Evolutionary conservation across 1,284 basidiomycete genomes (phyloP).

Genomic region (Tilletia setariae): DNA sequence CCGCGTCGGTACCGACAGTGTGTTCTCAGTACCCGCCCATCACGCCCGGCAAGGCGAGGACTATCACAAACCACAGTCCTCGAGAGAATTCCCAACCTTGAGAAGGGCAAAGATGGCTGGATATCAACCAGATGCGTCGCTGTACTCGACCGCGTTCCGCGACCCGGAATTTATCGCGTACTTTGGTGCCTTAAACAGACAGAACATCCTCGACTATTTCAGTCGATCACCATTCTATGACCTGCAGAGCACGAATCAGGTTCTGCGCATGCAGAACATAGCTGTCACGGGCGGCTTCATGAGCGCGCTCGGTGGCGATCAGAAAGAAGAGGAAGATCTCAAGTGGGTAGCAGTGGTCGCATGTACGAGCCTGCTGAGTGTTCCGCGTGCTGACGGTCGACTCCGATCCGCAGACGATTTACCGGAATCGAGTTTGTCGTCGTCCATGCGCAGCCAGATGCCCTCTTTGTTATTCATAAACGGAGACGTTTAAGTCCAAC

Average conservation of each 20-base stretch:
- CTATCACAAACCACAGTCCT: no score
- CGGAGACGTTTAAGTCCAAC: slow-evolving; percentile 30
- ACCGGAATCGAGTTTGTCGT: slow-evolving; percentile 47
- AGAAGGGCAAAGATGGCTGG: background rate
- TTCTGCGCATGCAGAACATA: slow-evolving; percentile 52
- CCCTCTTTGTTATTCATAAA: slow-evolving; percentile 45
- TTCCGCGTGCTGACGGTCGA: background rate
- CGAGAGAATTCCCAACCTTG: no score
- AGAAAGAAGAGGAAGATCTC: slow-evolving; percentile 33
- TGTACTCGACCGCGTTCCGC: slow-evolving; percentile 13
- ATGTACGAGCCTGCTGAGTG: background rate
- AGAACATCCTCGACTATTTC: slow-evolving; percentile 48
- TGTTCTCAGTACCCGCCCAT: background rate
- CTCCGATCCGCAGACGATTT: slow-evolving; percentile 26
- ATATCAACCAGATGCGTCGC: background rate
- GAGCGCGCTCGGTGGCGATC: slow-evolving; percentile 19
- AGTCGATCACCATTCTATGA: slow-evolving; percentile 49
- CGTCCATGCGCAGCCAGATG: slow-evolving; percentile 30
- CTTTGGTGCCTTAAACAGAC: slow-evolving; percentile 28
- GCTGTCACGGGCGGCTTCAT: slow-evolving; percentile 23
- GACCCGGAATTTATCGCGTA: slow-evolving; percentile 15
- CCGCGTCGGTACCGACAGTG: background rate
- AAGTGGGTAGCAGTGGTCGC: slow-evolving; percentile 3
- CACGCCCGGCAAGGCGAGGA: no score
- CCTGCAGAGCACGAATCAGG: slow-evolving; percentile 45